Base-by-base conservation (phyloP, 352 stramenopile species). In the Pythium phragmiticola region DNA sequence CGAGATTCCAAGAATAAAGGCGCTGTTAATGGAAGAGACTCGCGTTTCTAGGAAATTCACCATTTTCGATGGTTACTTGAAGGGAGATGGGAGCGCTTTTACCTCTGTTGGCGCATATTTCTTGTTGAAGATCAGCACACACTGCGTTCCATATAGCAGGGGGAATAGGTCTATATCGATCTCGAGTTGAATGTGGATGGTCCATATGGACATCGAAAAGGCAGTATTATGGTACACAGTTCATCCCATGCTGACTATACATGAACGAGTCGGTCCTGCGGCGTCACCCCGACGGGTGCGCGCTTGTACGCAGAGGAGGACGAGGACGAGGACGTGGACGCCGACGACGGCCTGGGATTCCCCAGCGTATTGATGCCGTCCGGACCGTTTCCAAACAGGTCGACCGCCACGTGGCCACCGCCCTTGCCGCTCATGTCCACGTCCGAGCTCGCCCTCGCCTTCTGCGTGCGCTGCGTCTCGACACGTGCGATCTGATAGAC, bases 401-500 rank as follows among this genome's bases (percentile, higher is more conserved):
- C 39, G 14, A 50, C 7, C 11, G 36, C n/a, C 12, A 33, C 36
- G 51, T 58, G 34, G 36, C 36, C 21, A 49, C 47, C 11, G 65
- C 45, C 1, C 42, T 67, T 62, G 14, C 47, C 47, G 13, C 54
- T 52, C 41, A 54, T n/a, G 9, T 68, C 61, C 21, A 55, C 14
- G 26, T 57, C 57, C n/a, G 46, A 57, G 36, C 34, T 48, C 17
- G 54, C 23, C 7, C 36, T 28, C 21, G 45, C 54, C 53, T 73
- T 70, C 43, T 76, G 65, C 53, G 72, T 67, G 16, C 66, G 47
- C n/a, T 64, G 65, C 8, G 73, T 65, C 58, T 90, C 81, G 26
- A 63, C 34, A n/a, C 70, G 72, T 2, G 82, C 68, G 65, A 88
- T 78, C 47, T 76, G 65, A 47, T 78, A 78, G 41, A 90, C 72